Conservation (phyloP, 176 grass and related monocot species). For the Zoysia pacifica region DNA sequence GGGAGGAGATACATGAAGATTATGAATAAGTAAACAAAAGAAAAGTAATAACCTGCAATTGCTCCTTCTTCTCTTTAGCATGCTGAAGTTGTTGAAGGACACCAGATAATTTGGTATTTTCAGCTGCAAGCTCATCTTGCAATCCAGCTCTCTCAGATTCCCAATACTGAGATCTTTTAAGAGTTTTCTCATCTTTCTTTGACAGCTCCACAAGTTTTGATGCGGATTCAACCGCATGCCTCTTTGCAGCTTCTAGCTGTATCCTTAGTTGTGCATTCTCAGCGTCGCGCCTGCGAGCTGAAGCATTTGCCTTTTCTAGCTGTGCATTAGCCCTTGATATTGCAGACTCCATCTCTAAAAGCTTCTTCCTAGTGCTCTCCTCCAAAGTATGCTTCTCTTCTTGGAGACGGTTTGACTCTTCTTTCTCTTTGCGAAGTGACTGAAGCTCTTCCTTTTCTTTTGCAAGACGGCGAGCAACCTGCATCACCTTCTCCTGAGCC, state of each 20-base stretch:
- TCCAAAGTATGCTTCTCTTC: constrained; percentile 77
- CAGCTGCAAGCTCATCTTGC: constrained; percentile 68
- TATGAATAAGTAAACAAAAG: constrained; percentile 30
- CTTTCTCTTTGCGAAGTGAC: constrained; percentile 72
- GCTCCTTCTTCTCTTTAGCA: constrained; percentile 59
- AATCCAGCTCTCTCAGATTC: constrained; percentile 68
- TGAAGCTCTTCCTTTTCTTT: constrained; percentile 89
- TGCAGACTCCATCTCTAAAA: constrained; percentile 91
- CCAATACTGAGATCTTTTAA: constrained; percentile 81
- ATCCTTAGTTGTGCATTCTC: constrained; percentile 74
- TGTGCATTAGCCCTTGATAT: constrained; percentile 65
- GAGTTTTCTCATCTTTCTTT: constrained; percentile 68
- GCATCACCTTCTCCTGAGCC: constrained; percentile 98
- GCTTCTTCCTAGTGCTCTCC: constrained; percentile 84
- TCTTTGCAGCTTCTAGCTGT: constrained; percentile 89
- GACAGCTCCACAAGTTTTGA: constrained; percentile 66
- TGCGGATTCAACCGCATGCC: constrained; percentile 52
- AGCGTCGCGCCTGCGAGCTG: constrained; percentile 59
- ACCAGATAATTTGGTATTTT: constrained; percentile 60
- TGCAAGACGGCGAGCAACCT: constrained; percentile 71
- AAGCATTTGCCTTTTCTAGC: constrained; percentile 72
- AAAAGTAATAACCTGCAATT: constrained; percentile 58
- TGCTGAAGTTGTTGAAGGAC: constrained; percentile 63
- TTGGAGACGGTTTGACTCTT: constrained; percentile 58
- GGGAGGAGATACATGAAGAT: not conserved